Conservation (phyloP, 208 protist genomes). For the Trypanosoma platydactyli region DNA sequence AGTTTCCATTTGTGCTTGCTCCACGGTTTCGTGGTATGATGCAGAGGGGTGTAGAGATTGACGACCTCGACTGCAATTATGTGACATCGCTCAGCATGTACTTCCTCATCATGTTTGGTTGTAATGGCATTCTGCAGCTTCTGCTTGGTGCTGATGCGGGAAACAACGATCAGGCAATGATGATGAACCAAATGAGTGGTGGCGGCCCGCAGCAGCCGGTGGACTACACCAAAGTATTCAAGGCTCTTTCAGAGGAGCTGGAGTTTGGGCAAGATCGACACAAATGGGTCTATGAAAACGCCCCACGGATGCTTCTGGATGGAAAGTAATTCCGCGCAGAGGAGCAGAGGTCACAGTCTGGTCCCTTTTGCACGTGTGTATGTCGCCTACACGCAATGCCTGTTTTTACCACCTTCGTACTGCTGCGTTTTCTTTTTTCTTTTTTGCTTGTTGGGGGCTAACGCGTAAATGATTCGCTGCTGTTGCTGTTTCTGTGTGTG, state of each 20-base stretch:
- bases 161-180: slow-evolving; percentile 33
- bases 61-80: slow-evolving; percentile 94
- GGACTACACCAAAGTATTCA: slow-evolving; percentile 82
- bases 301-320: slow-evolving; percentile 61
- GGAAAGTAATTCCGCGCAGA: slow-evolving; percentile 15
- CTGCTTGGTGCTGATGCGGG: slow-evolving; percentile 83
- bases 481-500: no score
- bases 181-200: slow-evolving; percentile 62
- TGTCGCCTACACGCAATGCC: neutral
- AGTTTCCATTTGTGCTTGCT: slow-evolving; percentile 95
- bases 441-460: no score
- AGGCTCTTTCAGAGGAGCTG: slow-evolving; percentile 71
- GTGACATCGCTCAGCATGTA: slow-evolving; percentile 96
- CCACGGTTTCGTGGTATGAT: slow-evolving; percentile 93
- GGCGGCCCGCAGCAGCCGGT: slow-evolving; percentile 56
- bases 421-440: no score
- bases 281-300: slow-evolving; percentile 68
- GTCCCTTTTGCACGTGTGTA: neutral
- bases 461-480: no score
- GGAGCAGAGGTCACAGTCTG: neutral
- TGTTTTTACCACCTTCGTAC: neutral
- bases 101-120: slow-evolving; percentile 95
- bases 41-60: slow-evolving; percentile 94
- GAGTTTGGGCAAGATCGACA: slow-evolving; percentile 69
- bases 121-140: slow-evolving; percentile 92